Conservation (phyloP, 2,329 filamentous ascomycete genomes). For the Claviceps maximensis region DNA sequence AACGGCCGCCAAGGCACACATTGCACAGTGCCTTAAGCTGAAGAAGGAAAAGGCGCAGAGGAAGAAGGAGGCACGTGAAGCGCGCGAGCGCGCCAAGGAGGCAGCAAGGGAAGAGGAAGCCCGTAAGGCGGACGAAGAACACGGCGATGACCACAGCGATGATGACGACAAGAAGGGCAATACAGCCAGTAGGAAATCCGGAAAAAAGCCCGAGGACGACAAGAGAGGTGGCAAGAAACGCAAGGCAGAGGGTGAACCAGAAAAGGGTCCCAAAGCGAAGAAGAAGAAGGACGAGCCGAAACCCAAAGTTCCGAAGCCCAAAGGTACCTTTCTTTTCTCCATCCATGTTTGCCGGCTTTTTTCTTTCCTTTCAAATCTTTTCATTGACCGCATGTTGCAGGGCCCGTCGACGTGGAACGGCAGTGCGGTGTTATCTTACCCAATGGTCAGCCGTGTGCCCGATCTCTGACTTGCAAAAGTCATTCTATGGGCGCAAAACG, state of each 20-base stretch:
- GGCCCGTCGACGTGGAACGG: conserved; percentile 84
- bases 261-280: conserved; percentile 75
- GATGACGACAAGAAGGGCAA: conserved; percentile 32
- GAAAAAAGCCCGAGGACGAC: conserved; percentile 54
- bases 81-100: conserved; percentile 51
- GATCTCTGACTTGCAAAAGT: conserved; percentile 85
- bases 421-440: conserved; percentile 81
- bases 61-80: conserved; percentile 63
- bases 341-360: too few species aligned
- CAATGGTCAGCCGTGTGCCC: conserved; percentile 76
- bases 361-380: background rate
- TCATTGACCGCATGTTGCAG: conserved; percentile 18
- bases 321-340: conserved; percentile 38
- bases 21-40: conserved; percentile 68
- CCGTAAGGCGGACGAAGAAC: conserved; percentile 35
- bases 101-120: conserved; percentile 44
- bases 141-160: conserved; percentile 33
- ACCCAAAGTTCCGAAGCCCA: conserved; percentile 69
- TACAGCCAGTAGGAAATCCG: conserved; percentile 44
- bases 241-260: conserved; percentile 62
- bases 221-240: conserved; percentile 59
- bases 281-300: conserved; percentile 94
- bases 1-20: conserved; percentile 62
- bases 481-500: conserved; percentile 93
- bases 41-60: conserved; percentile 72